Percentiles rank a stretch among this genome's conserved stretches.
Evolutionary conservation across 768 basidiomycete genomes (phyloP).

Genomic region (Pisolithus orientalis): DNA sequence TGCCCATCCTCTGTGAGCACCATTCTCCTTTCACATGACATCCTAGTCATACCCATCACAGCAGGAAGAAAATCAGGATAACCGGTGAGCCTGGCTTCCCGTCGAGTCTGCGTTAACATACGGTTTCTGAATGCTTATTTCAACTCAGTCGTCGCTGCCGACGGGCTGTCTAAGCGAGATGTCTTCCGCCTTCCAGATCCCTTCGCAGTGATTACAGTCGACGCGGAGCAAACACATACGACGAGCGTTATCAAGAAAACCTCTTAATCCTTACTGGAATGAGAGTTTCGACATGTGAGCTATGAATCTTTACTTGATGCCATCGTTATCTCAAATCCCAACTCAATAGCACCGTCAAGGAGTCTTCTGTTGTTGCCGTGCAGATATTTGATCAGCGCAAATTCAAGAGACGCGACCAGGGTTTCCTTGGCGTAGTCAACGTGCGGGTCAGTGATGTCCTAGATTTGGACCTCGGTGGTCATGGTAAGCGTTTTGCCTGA

Average conservation of each 20-base stretch:
- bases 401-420: slow-evolving; percentile 97
- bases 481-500: slow-evolving; percentile 54
- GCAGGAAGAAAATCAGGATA: slow-evolving; percentile 71
- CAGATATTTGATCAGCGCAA: slow-evolving; percentile 99
- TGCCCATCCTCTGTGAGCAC: slow-evolving; percentile 21
- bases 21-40: background rate
- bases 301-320: background rate
- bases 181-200: slow-evolving; percentile 96
- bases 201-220: slow-evolving; percentile 97
- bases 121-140: slow-evolving; percentile 1
- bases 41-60: slow-evolving; percentile 12
- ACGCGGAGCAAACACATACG: slow-evolving; percentile 95
- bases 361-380: slow-evolving; percentile 95
- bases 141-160: slow-evolving; percentile 83
- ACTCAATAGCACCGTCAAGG: slow-evolving; percentile 75
- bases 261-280: slow-evolving; percentile 93
- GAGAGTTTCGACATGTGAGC: slow-evolving; percentile 96
- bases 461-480: slow-evolving; percentile 87
- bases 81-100: slow-evolving; percentile 45
- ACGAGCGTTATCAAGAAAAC: slow-evolving; percentile 97
- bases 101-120: background rate
- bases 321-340: slow-evolving; percentile 3
- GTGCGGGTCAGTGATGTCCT: slow-evolving; percentile 85
- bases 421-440: slow-evolving; percentile 97
- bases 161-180: slow-evolving; percentile 89